phyloP scores from a whole-genome alignment of 2,329 filamentous ascomycete species.

The Aspergillus thermomutatus region DNA sequence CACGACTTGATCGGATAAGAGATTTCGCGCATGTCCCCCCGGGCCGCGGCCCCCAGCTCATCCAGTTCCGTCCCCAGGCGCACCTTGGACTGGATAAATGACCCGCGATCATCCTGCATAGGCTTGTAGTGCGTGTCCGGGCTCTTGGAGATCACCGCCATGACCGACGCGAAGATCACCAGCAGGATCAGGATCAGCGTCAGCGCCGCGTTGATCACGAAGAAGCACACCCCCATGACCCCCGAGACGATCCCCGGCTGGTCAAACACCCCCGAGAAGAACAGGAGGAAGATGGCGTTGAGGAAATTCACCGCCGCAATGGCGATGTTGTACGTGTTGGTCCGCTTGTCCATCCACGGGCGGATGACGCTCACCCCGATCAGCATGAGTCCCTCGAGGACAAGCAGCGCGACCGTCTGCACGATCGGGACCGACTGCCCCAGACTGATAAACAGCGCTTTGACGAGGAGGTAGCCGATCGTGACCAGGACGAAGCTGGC shows the following conservation, averaged over 20 bases:
- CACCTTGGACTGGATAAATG: constrained; percentile 88
- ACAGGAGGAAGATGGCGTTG: constrained; percentile 80
- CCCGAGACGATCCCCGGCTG: constrained; percentile 79
- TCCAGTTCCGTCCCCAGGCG: constrained; percentile 77
- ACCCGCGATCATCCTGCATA: constrained; percentile 91
- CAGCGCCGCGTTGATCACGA: constrained; percentile 80
- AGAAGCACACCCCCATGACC: constrained; percentile 84
- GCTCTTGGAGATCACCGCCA: constrained; percentile 84
- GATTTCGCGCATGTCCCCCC: not conserved
- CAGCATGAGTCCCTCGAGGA: constrained; percentile 76
- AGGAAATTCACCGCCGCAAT: constrained; percentile 87
- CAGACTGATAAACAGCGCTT: constrained; percentile 83
- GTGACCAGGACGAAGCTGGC: constrained; percentile 89
- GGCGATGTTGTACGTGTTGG: constrained; percentile 90
- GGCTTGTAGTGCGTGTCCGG: constrained; percentile 91
- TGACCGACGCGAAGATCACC: constrained; percentile 70
- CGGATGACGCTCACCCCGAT: constrained; percentile 76
- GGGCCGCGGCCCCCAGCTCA: constrained; percentile 64
- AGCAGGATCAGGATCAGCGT: constrained; percentile 77
- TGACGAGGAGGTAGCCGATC: constrained; percentile 73
- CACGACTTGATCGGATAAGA: not conserved
- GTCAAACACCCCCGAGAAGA: constrained; percentile 83
- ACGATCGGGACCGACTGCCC: constrained; percentile 66
- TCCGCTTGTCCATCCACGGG: constrained; percentile 98
- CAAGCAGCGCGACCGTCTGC: constrained; percentile 76